These are phyloP conservation scores for Sporothrix globosa DNA, from an alignment of 2,329 filamentous ascomycete species.

Conservation along the genomic window DNA sequence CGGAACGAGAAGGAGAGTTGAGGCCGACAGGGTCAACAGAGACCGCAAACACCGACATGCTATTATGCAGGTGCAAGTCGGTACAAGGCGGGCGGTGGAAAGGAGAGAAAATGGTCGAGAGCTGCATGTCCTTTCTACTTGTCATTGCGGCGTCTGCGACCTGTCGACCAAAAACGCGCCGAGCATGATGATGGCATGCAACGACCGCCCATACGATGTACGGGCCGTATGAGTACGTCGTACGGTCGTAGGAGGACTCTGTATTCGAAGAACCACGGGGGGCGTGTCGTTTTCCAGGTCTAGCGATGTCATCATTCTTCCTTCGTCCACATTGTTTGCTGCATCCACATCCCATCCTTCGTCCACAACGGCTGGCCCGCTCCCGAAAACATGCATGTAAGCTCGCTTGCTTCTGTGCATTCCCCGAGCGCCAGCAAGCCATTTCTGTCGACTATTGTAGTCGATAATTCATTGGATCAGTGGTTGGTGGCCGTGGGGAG, in stretches of 20 bases:
- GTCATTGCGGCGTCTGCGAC: no score
- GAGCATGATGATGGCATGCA: background rate
- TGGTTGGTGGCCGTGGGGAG: background rate
- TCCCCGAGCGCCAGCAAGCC: background rate
- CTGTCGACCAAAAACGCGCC: no score
- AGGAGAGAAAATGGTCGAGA: no score
- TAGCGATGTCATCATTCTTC: background rate
- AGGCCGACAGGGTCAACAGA: background rate
- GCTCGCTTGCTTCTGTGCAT: slow-evolving; percentile 1
- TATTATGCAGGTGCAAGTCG: no score
- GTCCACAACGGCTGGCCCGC: background rate
- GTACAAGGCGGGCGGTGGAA: no score
- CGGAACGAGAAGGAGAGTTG: no score
- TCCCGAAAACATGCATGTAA: background rate
- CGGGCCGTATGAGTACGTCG: no score
- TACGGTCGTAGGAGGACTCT: no score
- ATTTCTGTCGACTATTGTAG: no score
- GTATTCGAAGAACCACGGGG: background rate
- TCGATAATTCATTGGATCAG: background rate
- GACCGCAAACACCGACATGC: no score
- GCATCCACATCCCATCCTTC: background rate
- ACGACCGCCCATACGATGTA: background rate
- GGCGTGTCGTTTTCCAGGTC: background rate
- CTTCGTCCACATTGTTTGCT: background rate
- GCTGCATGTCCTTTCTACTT: no score